Base-by-base conservation (phyloP, 257 asterid genomes). In the Lycium barbarum region DNA sequence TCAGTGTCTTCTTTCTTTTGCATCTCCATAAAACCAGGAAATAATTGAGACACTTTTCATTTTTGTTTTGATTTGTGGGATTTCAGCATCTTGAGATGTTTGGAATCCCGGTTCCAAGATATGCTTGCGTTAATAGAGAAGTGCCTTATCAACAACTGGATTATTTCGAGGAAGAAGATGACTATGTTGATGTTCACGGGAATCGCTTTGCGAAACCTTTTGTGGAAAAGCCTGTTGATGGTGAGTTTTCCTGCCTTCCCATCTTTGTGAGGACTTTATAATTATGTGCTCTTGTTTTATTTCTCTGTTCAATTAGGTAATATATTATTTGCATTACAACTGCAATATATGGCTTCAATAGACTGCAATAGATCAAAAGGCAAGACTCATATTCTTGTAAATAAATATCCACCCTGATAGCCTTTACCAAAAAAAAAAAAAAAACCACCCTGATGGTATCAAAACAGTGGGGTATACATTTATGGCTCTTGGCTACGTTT, bases 211-310 rank as follows among this genome's bases (percentile, higher is more conserved):
- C 95, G 95, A 96, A 96, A 86, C 99, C 99, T 61, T 93, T 96
- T 85, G 99, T 96, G 82, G 99, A 96, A 95, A 96, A 96, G 88
- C 99, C 99, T 66, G 90, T 96, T 87, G 85, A 96, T 85, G 98
- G 99, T 95, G 14, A 51, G 63, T 51, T 51, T 76, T 76, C 82
- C 5, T 51, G 82, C 22, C 82, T 51, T 76, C 45, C 43, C 5
- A 70, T 38, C 33, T 38, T 70, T 38, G 53, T 9, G 53, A 51
- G 45, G 82, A 49, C 26, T 26, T 7, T 76, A 11, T 3, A 49
- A 76, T 38, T 45, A 72, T 43, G 55, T 43, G 53, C 7, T 70
- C 78, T 38, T 70, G 53, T 70, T 70, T 70, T 68, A 26, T 40
- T 10, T n/a, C 35, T 43, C 63, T 76, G 63, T 13, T 76, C 10